These are phyloP conservation scores for Chlorella sp. DNA, from an alignment of 139 green algal species.

Conservation along the genomic window DNA sequence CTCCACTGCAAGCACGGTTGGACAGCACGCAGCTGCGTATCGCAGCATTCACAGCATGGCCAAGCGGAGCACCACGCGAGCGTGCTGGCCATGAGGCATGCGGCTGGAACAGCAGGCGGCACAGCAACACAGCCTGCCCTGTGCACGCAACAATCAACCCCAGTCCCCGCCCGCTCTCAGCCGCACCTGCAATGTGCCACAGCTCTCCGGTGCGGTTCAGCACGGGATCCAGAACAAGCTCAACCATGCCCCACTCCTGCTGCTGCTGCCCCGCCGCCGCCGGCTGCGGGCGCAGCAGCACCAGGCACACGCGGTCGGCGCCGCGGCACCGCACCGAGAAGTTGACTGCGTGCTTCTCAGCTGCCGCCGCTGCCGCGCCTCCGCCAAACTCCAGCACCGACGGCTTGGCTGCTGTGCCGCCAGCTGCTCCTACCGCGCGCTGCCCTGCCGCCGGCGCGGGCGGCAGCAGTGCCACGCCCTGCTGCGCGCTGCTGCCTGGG, in stretches of 20 bases:
- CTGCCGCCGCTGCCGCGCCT: conserved; percentile 4
- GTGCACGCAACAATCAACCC: too few relatives aligned
- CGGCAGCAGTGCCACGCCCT: conserved; percentile 17
- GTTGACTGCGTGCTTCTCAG: conserved; percentile 53
- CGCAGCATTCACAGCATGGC: not conserved
- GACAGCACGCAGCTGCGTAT: not conserved
- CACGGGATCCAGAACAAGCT: conserved; percentile 65
- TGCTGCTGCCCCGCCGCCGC: not conserved
- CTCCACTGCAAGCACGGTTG: not conserved
- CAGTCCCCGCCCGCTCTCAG: not conserved
- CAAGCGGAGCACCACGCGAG: not conserved
- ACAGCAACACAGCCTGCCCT: not conserved
- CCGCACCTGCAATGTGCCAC: conserved; percentile 59
- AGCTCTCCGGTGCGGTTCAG: conserved; percentile 64
- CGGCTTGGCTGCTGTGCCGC: not conserved
- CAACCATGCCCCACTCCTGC: conserved; percentile 38
- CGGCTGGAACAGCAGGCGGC: not conserved
- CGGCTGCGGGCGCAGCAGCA: conserved; percentile 30
- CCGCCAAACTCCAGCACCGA: not conserved
- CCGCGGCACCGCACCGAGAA: conserved; percentile 68
- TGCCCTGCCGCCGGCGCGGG: not conserved
- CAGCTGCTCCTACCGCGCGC: not conserved
- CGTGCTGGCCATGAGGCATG: not conserved
- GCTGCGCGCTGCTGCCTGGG: not conserved
- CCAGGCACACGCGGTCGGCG: conserved; percentile 59